Percentiles rank a stretch among this genome's conserved stretches.
phyloP scores from a whole-genome alignment of 805 yeast genomes.

The Kodamaea jinghongensis region DNA sequence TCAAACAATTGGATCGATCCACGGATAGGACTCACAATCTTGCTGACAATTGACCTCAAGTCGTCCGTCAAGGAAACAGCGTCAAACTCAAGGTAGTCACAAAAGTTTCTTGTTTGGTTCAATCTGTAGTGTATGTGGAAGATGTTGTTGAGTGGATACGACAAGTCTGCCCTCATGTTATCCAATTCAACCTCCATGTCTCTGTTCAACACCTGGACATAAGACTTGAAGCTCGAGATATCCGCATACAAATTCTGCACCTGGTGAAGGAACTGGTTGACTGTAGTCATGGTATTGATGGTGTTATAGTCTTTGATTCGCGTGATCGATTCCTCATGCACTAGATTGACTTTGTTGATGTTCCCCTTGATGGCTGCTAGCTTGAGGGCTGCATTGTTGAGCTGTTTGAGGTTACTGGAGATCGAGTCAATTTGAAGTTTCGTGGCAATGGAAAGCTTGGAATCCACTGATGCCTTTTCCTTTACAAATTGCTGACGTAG shows the following conservation, averaged over 20 bases:
- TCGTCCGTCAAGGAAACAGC: conserved; percentile 54
- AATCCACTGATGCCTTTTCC: conserved; percentile 73
- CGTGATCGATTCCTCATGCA: conserved; percentile 55
- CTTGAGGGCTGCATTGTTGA: conserved; percentile 44
- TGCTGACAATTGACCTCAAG: conserved; percentile 60
- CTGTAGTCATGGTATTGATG: conserved; percentile 62
- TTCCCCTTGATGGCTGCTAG: conserved; percentile 36
- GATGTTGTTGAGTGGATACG: conserved; percentile 52
- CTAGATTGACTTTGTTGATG: conserved; percentile 44
- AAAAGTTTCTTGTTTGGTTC: conserved; percentile 70
- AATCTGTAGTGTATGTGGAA: conserved; percentile 68
- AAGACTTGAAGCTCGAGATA: conserved; percentile 53
- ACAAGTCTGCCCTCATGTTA: conserved; percentile 31
- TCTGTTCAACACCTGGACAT: conserved; percentile 48
- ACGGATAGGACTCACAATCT: conserved; percentile 48
- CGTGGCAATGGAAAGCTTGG: conserved; percentile 70
- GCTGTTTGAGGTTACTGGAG: conserved; percentile 47
- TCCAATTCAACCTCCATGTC: conserved; percentile 47
- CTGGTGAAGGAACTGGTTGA: conserved; percentile 70
- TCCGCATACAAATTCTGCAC: conserved; percentile 64
- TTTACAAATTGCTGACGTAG: conserved; percentile 55
- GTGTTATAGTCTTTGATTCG: conserved; percentile 66
- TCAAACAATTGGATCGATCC: conserved; percentile 59
- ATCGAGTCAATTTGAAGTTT: conserved; percentile 60
- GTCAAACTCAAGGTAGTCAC: conserved; percentile 66